phyloP scores from a whole-genome alignment of 2,329 filamentous ascomycete genomes.

The Xylariomycetidae sp. region DNA sequence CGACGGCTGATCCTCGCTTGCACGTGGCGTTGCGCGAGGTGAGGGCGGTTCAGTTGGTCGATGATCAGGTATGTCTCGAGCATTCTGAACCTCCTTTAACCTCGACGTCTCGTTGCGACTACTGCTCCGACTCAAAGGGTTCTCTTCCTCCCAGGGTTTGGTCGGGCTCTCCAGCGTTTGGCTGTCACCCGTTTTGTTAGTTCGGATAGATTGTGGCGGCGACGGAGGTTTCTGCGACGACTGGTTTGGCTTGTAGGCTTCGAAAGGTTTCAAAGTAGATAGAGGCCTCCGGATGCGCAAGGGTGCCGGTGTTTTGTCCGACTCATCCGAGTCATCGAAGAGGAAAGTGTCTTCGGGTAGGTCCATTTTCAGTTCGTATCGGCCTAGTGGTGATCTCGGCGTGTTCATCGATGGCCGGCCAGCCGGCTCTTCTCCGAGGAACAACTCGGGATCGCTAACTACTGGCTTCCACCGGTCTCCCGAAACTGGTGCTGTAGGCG shows the following conservation, averaged over 20 bases:
- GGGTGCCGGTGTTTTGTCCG: constrained; percentile 13
- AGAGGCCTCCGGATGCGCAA: constrained; percentile 17
- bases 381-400: constrained; percentile 34
- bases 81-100: constrained; percentile 15
- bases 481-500: not conserved
- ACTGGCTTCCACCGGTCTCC: not conserved
- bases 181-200: constrained; percentile 10
- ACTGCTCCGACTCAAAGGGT: constrained; percentile 19
- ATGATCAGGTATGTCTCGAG: constrained; percentile 10
- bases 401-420: constrained; percentile 13
- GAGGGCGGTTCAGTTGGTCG: constrained; percentile 34
- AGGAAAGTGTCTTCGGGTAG: constrained; percentile 22
- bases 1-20: constrained; percentile 31
- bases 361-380: constrained; percentile 32
- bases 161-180: constrained; percentile 10
- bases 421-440: constrained; percentile 5
- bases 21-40: constrained; percentile 34
- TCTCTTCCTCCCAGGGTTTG: constrained; percentile 8
- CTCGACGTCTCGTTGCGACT: constrained; percentile 19
- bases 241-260: constrained; percentile 5
- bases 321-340: constrained; percentile 26
- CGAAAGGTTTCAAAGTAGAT: constrained; percentile 6
- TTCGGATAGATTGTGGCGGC: constrained; percentile 27
- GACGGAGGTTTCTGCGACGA: constrained; percentile 25
- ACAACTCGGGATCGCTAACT: not conserved